phyloP scores from a whole-genome alignment of 2,329 filamentous ascomycete species.

The Penicillium decumbens region DNA sequence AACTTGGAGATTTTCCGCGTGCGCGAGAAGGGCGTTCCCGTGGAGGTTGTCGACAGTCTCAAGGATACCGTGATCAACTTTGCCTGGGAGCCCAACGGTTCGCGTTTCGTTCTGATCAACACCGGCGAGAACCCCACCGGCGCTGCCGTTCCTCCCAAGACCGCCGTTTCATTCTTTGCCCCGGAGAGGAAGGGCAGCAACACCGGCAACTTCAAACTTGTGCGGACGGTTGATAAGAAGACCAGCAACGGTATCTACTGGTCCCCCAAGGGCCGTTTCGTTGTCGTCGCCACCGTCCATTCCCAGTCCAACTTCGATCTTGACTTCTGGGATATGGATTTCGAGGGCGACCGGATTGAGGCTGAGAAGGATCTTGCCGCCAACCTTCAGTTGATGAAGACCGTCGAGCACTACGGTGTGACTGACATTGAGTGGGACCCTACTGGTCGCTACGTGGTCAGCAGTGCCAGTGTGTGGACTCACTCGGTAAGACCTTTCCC shows the following conservation, averaged over 20 bases:
- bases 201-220: conserved; percentile 91
- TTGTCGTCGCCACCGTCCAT: conserved; percentile 86
- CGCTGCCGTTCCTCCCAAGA: conserved; percentile 85
- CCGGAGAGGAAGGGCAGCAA: conserved; percentile 87
- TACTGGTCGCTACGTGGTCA: conserved; percentile 88
- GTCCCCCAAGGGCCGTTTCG: conserved; percentile 92
- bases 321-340: conserved; percentile 97
- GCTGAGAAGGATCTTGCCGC: conserved; percentile 89
- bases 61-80: conserved; percentile 99
- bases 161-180: conserved; percentile 90
- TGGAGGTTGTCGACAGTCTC: conserved; percentile 94
- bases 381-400: conserved; percentile 92
- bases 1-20: conserved; percentile 98
- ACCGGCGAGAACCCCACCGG: conserved; percentile 75
- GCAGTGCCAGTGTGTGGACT: conserved; percentile 92
- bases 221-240: conserved; percentile 96
- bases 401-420: conserved; percentile 91
- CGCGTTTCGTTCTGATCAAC: conserved; percentile 95
- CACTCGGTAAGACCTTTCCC: conserved; percentile 65
- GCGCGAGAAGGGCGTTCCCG: conserved; percentile 93
- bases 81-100: conserved; percentile 97
- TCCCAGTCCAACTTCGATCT: conserved; percentile 92
- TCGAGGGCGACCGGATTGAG: conserved; percentile 93
- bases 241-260: conserved; percentile 99
- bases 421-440: conserved; percentile 99